These are phyloP conservation scores for Pythium insidiosum DNA, from an alignment of 352 stramenopile genomes.

Conservation along the genomic window DNA sequence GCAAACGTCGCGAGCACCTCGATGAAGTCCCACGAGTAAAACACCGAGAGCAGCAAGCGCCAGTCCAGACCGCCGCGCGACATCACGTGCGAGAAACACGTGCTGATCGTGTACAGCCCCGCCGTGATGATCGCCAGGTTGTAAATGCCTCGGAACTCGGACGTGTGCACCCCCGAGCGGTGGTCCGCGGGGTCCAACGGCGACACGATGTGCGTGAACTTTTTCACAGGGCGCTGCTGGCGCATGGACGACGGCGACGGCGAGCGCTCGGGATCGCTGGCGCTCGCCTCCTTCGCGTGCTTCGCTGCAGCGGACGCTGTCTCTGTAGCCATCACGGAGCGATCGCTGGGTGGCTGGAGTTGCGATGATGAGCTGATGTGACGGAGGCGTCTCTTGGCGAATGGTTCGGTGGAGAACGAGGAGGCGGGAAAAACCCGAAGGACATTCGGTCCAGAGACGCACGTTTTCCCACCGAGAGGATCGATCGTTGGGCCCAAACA, in stretches of 20 bases:
- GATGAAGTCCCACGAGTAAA: conserved; percentile 63
- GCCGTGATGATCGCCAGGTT: conserved; percentile 62
- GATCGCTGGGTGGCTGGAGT: too few relatives aligned
- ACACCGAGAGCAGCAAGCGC: conserved; percentile 52
- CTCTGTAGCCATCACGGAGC: too few relatives aligned
- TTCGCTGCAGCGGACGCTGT: not conserved
- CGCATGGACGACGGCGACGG: not conserved
- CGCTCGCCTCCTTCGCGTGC: not conserved
- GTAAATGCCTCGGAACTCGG: conserved; percentile 73
- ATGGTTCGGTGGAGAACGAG: too few relatives aligned
- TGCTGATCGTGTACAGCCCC: conserved; percentile 53
- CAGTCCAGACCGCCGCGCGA: conserved; percentile 47
- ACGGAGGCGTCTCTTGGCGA: too few relatives aligned
- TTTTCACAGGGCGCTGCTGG: conserved; percentile 30
- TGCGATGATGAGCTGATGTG: too few relatives aligned
- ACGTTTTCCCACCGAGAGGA: too few relatives aligned
- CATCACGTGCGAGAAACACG: conserved; percentile 44
- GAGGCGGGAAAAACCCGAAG: too few relatives aligned
- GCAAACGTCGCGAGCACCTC: conserved; percentile 64
- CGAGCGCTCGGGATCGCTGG: too few relatives aligned
- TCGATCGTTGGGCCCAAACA: too few relatives aligned
- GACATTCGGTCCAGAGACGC: too few relatives aligned
- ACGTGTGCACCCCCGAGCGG: conserved; percentile 61
- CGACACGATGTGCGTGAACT: conserved; percentile 52
- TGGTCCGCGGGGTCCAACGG: conserved; percentile 56